Conservation (phyloP, 179 eudicot genomes). For the Carnegiea gigantea region DNA sequence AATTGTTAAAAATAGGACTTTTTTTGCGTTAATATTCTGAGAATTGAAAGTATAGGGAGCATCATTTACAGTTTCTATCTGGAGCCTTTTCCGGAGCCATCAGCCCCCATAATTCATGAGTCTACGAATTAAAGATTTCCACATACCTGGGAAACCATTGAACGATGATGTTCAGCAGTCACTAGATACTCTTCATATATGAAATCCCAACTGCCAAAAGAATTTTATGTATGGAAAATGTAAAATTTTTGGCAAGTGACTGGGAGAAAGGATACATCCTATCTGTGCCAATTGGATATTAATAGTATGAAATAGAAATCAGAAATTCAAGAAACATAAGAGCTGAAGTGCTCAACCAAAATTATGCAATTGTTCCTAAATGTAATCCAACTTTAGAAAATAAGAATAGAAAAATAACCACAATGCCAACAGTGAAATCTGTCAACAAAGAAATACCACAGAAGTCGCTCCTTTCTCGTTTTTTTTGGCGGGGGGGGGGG, state of each 20-base stretch:
- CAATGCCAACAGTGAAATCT: neutral
- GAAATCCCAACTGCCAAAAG: constrained; percentile 83
- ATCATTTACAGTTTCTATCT: neutral
- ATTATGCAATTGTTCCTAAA: neutral
- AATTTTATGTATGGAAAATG: constrained; percentile 13
- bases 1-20: neutral
- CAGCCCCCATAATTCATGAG: neutral
- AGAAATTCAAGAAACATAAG: neutral
- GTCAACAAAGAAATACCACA: neutral
- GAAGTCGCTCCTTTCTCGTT: too few relatives aligned
- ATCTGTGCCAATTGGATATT: neutral
- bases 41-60: neutral
- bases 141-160: constrained; percentile 90
- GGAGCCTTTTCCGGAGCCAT: neutral
- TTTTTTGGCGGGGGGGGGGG: neutral
- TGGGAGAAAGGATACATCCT: neutral
- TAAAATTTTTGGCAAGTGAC: constrained; percentile 11
- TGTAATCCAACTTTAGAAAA: too few relatives aligned
- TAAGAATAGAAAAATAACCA: neutral
- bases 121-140: neutral
- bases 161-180: constrained; percentile 88
- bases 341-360: neutral
- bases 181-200: constrained; percentile 94
- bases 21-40: neutral
- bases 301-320: neutral